Evolutionary conservation across 495 filamentous ascomycete species (phyloP).

Genomic region (Neurospora sp.): DNA sequence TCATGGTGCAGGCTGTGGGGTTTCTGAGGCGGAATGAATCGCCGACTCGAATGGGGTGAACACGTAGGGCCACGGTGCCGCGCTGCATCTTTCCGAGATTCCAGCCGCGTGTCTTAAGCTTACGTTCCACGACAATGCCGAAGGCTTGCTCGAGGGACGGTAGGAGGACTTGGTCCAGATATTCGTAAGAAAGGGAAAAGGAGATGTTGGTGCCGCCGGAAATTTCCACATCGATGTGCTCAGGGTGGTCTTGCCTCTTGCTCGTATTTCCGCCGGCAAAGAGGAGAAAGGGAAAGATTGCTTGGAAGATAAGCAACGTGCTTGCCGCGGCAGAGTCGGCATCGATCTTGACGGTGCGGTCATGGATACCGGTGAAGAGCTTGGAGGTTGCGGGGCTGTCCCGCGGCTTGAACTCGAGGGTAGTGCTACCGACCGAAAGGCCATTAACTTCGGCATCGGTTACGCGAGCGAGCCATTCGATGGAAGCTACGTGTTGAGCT

Average conservation of each 20-base stretch:
- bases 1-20: slow-evolving; percentile 13
- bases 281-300: slow-evolving; percentile 68
- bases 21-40: slow-evolving; percentile 37
- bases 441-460: slow-evolving; percentile 51
- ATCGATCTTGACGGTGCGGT: slow-evolving; percentile 33
- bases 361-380: background rate
- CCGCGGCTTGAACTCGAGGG: slow-evolving; percentile 41
- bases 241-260: slow-evolving; percentile 7
- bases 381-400: slow-evolving; percentile 27
- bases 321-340: slow-evolving; percentile 37
- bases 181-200: slow-evolving; percentile 65
- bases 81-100: slow-evolving; percentile 42
- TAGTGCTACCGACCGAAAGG: slow-evolving; percentile 43
- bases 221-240: slow-evolving; percentile 47
- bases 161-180: slow-evolving; percentile 62
- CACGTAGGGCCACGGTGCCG: slow-evolving; percentile 49
- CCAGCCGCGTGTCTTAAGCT: slow-evolving; percentile 59
- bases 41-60: slow-evolving; percentile 42
- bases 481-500: slow-evolving; percentile 60
- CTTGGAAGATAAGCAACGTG: slow-evolving; percentile 69
- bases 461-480: slow-evolving; percentile 53
- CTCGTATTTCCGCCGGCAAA: slow-evolving; percentile 36
- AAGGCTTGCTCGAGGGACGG: slow-evolving; percentile 58
- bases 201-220: slow-evolving; percentile 71
- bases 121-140: slow-evolving; percentile 44